phyloP scores from a whole-genome alignment of 2,329 filamentous ascomycete species.

The Penicillium sp. region DNA sequence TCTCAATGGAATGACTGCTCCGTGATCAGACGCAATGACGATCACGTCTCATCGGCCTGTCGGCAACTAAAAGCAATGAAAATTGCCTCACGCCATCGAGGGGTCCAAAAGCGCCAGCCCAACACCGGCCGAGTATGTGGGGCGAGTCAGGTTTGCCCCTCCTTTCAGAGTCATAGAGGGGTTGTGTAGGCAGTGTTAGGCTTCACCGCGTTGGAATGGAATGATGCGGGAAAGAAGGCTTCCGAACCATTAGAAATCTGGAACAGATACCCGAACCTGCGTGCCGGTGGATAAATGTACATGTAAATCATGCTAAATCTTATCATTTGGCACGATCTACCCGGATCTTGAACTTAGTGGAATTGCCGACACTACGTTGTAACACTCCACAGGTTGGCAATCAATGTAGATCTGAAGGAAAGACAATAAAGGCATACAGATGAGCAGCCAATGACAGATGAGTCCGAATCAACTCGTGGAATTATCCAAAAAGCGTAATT shows the following conservation, averaged over 20 bases:
- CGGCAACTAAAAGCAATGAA: slow-evolving; percentile 1
- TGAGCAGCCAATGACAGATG: background rate
- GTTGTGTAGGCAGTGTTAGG: background rate
- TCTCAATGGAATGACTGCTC: slow-evolving; percentile 7
- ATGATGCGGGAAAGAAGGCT: slow-evolving; percentile 4
- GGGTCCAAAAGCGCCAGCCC: slow-evolving; percentile 7
- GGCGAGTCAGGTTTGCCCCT: slow-evolving; percentile 1
- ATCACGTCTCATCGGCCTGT: slow-evolving; percentile 3
- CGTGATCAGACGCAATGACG: slow-evolving; percentile 14
- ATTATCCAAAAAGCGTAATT: background rate
- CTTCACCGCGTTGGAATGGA: slow-evolving; percentile 4
- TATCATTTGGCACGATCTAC: background rate
- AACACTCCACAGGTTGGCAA: background rate
- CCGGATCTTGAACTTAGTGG: background rate
- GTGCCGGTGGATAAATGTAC: background rate
- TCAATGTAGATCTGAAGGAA: background rate
- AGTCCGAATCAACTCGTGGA: background rate
- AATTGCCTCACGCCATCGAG: slow-evolving; percentile 22
- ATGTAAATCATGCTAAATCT: background rate
- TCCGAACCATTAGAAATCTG: background rate
- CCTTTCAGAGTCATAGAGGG: background rate
- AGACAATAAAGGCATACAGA: background rate
- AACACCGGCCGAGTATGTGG: slow-evolving; percentile 9
- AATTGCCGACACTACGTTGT: background rate
- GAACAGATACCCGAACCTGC: background rate